Conservation (phyloP, 2,329 filamentous ascomycete genomes). For the Calonectria fujianensis region DNA sequence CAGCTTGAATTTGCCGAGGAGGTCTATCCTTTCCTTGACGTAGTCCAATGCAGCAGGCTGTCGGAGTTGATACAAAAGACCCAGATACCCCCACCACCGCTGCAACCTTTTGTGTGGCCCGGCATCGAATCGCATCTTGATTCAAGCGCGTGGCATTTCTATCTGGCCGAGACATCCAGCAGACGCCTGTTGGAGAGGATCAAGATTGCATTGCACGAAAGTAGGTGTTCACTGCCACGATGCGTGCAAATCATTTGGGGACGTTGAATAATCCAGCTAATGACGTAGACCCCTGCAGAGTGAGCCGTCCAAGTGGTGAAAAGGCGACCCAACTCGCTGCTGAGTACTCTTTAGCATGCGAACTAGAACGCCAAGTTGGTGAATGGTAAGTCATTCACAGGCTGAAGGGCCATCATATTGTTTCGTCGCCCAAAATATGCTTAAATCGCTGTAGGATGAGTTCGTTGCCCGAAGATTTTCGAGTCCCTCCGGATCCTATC, state of each 20-base stretch:
- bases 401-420: neutral
- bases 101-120: neutral
- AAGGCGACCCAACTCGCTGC: neutral
- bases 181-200: slow-evolving; percentile 1
- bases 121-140: neutral
- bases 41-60: neutral
- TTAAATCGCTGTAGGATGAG: neutral
- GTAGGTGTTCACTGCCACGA: neutral
- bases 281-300: slow-evolving; percentile 1
- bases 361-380: neutral
- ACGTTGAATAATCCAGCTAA: neutral
- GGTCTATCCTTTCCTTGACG: neutral
- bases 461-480: neutral
- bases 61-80: neutral
- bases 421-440: neutral
- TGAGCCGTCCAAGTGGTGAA: neutral
- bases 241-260: neutral
- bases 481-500: neutral
- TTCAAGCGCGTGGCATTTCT: neutral
- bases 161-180: neutral
- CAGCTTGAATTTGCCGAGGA: neutral
- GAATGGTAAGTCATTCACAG: neutral
- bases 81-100: neutral
- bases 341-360: neutral
- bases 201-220: neutral